A percentile compares a stretch with the other conserved stretches of the same genome.
These are phyloP conservation scores for Epichloe elymi DNA, from an alignment of 2,329 filamentous ascomycete genomes.

Conservation along the genomic window DNA sequence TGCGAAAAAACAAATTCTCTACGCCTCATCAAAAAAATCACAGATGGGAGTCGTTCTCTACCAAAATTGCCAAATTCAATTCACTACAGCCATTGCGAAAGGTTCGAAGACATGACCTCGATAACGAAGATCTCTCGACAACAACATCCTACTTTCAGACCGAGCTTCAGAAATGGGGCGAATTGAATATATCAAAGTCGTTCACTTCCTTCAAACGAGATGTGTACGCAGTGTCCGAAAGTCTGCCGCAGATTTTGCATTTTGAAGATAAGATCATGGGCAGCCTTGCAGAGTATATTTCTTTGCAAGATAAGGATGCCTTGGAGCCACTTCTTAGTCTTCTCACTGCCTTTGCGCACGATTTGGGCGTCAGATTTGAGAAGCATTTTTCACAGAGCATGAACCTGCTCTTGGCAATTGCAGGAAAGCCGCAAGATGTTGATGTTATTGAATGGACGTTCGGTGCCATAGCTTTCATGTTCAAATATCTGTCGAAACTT, in stretches of 20 bases:
- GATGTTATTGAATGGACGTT: slow-evolving; percentile 98
- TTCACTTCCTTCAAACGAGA: slow-evolving; percentile 69
- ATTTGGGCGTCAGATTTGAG: slow-evolving; percentile 77
- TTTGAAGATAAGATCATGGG: slow-evolving; percentile 78
- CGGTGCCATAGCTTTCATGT: slow-evolving; percentile 82
- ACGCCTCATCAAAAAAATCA: slow-evolving; percentile 72
- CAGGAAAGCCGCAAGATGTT: slow-evolving; percentile 61
- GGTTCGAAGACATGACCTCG: slow-evolving; percentile 73
- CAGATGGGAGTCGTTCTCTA: slow-evolving; percentile 81
- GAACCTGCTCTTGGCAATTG: slow-evolving; percentile 62
- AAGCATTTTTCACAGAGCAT: slow-evolving; percentile 72
- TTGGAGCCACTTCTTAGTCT: slow-evolving; percentile 79
- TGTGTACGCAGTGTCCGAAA: slow-evolving; percentile 70
- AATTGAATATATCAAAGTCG: slow-evolving; percentile 74
- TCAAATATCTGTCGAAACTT: slow-evolving; percentile 89
- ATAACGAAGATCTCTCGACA: slow-evolving; percentile 61
- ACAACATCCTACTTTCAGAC: slow-evolving; percentile 79
- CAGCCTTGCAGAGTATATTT: slow-evolving; percentile 61
- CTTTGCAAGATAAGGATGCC: slow-evolving; percentile 62
- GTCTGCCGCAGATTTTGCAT: slow-evolving; percentile 81
- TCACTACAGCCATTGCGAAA: slow-evolving; percentile 82
- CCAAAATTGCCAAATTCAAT: slow-evolving; percentile 81
- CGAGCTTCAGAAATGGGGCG: slow-evolving; percentile 75
- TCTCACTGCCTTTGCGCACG: slow-evolving; percentile 89
- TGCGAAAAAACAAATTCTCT: slow-evolving; percentile 53